A percentile compares a stretch with the other conserved stretches of the same genome.
These are phyloP conservation scores for Diddensiella transvaalensis DNA, from an alignment of 805 yeast genomes.

Conservation along the genomic window DNA sequence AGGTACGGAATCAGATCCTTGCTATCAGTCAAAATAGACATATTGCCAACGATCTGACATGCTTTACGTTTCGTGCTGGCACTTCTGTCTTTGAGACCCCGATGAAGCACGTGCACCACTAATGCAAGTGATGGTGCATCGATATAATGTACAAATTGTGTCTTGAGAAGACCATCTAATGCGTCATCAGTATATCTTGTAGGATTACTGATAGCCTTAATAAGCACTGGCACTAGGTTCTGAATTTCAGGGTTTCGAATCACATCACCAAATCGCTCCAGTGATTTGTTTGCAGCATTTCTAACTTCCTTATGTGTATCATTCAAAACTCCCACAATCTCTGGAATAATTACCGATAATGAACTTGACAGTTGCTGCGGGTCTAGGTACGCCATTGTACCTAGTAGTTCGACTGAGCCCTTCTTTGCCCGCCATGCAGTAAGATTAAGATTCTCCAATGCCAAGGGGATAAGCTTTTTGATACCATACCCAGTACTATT, in stretches of 20 bases:
- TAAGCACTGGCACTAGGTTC: constrained; percentile 76
- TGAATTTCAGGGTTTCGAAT: constrained; percentile 97
- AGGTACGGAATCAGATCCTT: constrained; percentile 83
- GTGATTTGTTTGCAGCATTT: constrained; percentile 85
- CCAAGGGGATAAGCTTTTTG: constrained; percentile 84
- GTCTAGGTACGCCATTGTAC: constrained; percentile 96
- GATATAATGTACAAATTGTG: constrained; percentile 94
- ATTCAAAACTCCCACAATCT: constrained; percentile 88
- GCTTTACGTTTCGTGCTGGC: constrained; percentile 90
- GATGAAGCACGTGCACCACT: constrained; percentile 87
- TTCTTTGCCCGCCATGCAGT: constrained; percentile 94
- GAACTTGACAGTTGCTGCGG: constrained; percentile 91
- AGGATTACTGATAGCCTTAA: constrained; percentile 95
- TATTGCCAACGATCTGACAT: constrained; percentile 97
- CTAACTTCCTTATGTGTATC: constrained; percentile 97
- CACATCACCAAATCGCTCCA: constrained; percentile 93
- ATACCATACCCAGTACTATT: constrained; percentile 91
- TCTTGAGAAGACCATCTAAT: constrained; percentile 75
- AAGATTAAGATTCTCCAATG: constrained; percentile 79
- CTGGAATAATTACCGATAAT: constrained; percentile 87
- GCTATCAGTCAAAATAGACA: constrained; percentile 92
- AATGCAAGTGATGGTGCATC: constrained; percentile 97
- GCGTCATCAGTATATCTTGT: constrained; percentile 86
- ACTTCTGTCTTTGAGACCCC: constrained; percentile 95
- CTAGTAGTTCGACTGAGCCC: constrained; percentile 93